phyloP scores from a whole-genome alignment of 768 basidiomycete genomes.

The Aureoboletus auriporus region DNA sequence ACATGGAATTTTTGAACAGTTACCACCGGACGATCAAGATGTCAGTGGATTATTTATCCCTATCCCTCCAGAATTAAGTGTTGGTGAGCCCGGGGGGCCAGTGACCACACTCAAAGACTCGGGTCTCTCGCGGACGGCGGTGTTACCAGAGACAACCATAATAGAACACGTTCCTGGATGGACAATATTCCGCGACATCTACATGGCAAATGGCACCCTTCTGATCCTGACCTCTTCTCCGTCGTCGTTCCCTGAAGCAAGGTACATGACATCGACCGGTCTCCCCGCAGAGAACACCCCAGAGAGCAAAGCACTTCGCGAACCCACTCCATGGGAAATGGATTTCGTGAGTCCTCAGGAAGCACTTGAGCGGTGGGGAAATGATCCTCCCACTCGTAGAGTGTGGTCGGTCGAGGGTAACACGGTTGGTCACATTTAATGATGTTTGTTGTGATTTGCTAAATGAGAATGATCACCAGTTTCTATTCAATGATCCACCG shows the following conservation, averaged over 20 bases:
- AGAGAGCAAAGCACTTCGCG: constrained; percentile 61
- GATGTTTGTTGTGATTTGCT: background rate
- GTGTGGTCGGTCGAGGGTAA: constrained; percentile 70
- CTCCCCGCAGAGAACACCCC: constrained; percentile 52
- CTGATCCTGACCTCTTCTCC: constrained; percentile 56
- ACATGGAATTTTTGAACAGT: background rate
- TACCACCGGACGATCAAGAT: constrained; percentile 4
- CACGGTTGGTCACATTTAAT: constrained; percentile 46
- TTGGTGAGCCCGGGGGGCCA: background rate
- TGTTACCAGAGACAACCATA: constrained; percentile 51
- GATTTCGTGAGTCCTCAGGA: constrained; percentile 55
- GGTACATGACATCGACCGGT: constrained; percentile 66
- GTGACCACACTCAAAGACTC: background rate
- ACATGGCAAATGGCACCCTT: constrained; percentile 81
- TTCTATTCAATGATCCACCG: constrained; percentile 62
- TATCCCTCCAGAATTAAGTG: background rate
- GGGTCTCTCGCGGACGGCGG: constrained; percentile 8
- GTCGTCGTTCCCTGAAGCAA: constrained; percentile 41
- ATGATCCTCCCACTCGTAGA: constrained; percentile 38
- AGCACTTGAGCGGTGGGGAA: constrained; percentile 61
- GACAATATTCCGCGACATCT: constrained; percentile 80
- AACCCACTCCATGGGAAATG: constrained; percentile 65
- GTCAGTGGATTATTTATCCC: constrained; percentile 1
- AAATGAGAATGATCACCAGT: constrained; percentile 26
- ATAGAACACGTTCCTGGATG: constrained; percentile 74